Evolutionary conservation across 495 filamentous ascomycete species (phyloP).

Genomic region (Elasticomyces elasticus): DNA sequence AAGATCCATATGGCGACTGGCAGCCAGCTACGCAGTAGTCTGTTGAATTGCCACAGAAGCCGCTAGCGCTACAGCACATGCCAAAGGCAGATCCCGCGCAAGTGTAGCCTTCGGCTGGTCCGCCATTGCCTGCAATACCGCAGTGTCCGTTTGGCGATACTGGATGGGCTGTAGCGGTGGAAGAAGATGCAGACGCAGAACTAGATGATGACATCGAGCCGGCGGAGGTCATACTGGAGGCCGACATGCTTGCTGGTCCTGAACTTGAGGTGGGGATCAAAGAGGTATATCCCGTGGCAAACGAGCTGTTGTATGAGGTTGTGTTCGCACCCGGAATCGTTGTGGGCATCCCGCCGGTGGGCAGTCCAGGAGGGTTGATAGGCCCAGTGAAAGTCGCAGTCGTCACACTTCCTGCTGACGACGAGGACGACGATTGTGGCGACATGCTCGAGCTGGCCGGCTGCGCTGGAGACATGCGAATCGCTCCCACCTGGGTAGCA

Average conservation of each 20-base stretch:
- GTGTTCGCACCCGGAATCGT: not conserved
- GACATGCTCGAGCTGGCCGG: not conserved
- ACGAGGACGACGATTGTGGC: not conserved
- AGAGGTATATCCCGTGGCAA: not conserved
- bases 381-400: constrained; percentile 7
- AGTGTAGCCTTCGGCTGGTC: constrained; percentile 10
- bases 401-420: not conserved
- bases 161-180: not conserved
- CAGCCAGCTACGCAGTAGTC: constrained; percentile 10
- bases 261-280: not conserved
- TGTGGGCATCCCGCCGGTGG: not conserved
- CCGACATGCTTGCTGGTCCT: not conserved
- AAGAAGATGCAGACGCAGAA: not conserved
- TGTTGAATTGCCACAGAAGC: constrained; percentile 1
- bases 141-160: constrained; percentile 7
- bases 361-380: too few species aligned
- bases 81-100: constrained; percentile 6
- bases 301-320: not conserved
- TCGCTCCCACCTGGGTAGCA: constrained; percentile 1
- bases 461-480: not conserved
- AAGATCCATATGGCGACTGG: constrained; percentile 8
- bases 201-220: too few species aligned
- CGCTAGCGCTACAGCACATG: constrained; percentile 3
- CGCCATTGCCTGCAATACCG: constrained; percentile 2
- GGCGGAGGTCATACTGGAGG: not conserved